Conservation (phyloP, 129 eudicot species). For the Flaveria robusta region DNA sequence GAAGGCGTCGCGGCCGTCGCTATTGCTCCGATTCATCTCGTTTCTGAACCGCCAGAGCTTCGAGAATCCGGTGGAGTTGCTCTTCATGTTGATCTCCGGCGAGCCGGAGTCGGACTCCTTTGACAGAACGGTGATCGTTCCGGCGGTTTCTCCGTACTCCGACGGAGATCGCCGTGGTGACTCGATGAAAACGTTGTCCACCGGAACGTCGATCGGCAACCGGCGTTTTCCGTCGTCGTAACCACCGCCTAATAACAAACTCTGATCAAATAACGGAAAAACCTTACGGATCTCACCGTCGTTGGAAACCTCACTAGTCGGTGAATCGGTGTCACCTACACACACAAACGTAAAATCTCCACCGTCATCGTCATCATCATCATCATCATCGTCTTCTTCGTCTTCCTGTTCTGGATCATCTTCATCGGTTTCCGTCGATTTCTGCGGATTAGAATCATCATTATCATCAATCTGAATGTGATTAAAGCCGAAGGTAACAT, state of each 20-base stretch:
- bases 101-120: conserved; percentile 31
- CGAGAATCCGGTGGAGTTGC: conserved; percentile 95
- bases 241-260: conserved; percentile 29
- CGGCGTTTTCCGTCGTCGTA: conserved; percentile 30
- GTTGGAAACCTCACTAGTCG: conserved; percentile 25
- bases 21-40: conserved; percentile 57
- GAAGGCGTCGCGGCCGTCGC: conserved; percentile 91
- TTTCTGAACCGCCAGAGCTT: conserved; percentile 83
- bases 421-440: neutral
- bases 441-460: neutral
- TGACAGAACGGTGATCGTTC: conserved; percentile 50
- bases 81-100: conserved; percentile 65
- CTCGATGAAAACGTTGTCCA: conserved; percentile 52
- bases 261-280: conserved; percentile 60
- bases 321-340: conserved; percentile 25
- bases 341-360: conserved; percentile 62
- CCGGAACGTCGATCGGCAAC: conserved; percentile 49
- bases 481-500: conserved; percentile 17
- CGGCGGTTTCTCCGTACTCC: conserved; percentile 5
- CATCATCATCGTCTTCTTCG: neutral
- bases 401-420: neutral
- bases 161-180: conserved; percentile 30
- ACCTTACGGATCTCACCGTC: conserved; percentile 53
- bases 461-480: conserved; percentile 9
- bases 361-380: conserved; percentile 37